Evolutionary conservation across 2,329 filamentous ascomycete genomes (phyloP), one percentile per base, ranked within the genome.

Genomic region (Beauveria sp.): DNA sequence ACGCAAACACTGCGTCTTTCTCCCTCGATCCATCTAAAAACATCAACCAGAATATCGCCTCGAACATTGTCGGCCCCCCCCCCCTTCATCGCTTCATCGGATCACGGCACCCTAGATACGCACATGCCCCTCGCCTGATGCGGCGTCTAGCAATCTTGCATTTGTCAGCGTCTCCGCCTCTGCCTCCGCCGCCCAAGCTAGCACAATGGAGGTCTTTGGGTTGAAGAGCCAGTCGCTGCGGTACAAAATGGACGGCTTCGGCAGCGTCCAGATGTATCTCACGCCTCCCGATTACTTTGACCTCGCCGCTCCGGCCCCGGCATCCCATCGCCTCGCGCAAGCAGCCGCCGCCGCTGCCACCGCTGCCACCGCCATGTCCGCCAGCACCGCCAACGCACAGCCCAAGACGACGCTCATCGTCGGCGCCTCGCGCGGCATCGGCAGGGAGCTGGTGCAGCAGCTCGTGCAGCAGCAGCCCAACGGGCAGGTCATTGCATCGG

Each of bases 141-240:
- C 24, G 57, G 40, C 57, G 41, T 60, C 50, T 60, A 54, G 50
- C 50, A 41, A 60, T 37, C 34, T 40, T 59, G 43, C 51, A 60
- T 48, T 48, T 55, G 58, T 60, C 58, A 61, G 52, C 51, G 59
- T 51, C 59, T 55, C 59, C 59, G 51, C 51, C 43, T 54, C 41
- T 53, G 40, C 50, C 41, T 59, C 57, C 30, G 48, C 51, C 57
- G 20, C 57, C 52, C 46, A 55, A 61, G 51, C 51, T 55, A 61
- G 52, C 57, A 55, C 51, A 18, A 61, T 61, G 59, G 59, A 61
- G 52, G 59, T 61, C 30, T 61, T 61, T 61, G 59, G 59, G 52
- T 28, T 61, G 44, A 61, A 51, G 59, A 61, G 51, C 59, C 59
- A 61, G 52, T 61, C 59, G 52, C 59, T 61, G 51, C 47, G 52